These are phyloP conservation scores for Cinnamomum chago DNA, from an alignment of 164 flowering plant species.

Conservation along the genomic window DNA sequence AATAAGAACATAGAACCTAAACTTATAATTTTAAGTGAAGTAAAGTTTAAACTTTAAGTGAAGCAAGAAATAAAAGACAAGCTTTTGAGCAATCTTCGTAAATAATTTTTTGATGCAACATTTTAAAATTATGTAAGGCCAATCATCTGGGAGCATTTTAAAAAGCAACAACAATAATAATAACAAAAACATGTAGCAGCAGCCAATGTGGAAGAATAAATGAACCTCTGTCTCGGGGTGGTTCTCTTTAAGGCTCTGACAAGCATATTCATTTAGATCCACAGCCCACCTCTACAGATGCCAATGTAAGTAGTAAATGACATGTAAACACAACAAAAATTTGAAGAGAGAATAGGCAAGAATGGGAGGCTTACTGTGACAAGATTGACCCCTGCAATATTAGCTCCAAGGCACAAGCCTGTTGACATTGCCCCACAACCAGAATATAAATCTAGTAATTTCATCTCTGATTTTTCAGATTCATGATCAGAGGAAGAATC, in stretches of 20 bases:
- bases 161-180: too few relatives aligned
- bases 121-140: background rate
- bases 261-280: constrained; percentile 67
- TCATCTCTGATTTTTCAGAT: constrained; percentile 20
- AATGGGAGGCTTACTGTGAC: constrained; percentile 52
- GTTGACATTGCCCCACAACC: constrained; percentile 98
- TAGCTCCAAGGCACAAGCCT: constrained; percentile 74
- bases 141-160: too few relatives aligned
- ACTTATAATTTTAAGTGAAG: background rate
- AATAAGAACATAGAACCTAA: background rate
- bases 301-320: background rate
- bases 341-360: background rate
- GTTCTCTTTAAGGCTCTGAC: constrained; percentile 55
- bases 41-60: background rate
- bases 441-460: constrained; percentile 61
- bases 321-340: background rate
- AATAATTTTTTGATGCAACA: too few relatives aligned
- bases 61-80: too few relatives aligned
- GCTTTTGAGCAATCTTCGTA: too few relatives aligned
- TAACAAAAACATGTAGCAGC: background rate
- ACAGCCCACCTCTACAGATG: constrained; percentile 79
- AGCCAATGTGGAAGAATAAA: background rate
- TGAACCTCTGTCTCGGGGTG: constrained; percentile 81
- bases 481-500: background rate
- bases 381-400: constrained; percentile 42